Percentiles rank a stretch among this genome's conserved stretches.
phyloP scores from a whole-genome alignment of 192 early-diverging fungal species.

The Podila clonocystis region DNA sequence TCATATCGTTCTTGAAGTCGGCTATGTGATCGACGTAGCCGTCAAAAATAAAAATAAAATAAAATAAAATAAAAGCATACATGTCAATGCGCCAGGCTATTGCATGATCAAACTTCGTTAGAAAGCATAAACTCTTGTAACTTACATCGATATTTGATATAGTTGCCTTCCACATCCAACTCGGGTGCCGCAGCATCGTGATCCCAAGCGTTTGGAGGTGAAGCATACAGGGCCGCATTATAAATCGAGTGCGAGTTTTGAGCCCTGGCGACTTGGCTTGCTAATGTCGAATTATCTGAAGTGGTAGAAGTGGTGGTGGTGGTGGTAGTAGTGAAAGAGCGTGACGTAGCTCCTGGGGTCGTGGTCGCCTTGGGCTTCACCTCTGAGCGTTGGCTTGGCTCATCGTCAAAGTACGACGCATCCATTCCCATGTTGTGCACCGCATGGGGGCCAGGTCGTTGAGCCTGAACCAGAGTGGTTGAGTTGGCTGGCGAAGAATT shows the following conservation, averaged over 20 bases:
- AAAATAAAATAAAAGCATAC: too few species aligned
- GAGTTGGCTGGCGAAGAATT: conserved; percentile 2
- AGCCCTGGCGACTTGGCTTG: neutral
- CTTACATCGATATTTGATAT: conserved; percentile 45
- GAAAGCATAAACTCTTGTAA: neutral
- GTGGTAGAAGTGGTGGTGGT: neutral
- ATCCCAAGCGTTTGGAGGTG: conserved; percentile 42
- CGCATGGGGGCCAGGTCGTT: conserved; percentile 37
- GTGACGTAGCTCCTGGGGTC: too few species aligned
- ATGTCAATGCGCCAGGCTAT: neutral
- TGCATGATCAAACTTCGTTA: neutral
- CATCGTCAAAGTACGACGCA: conserved; percentile 21
- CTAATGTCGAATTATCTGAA: neutral
- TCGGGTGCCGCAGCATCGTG: conserved; percentile 47
- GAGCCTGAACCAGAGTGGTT: neutral
- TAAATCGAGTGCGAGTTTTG: conserved; percentile 6
- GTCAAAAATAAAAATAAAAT: neutral
- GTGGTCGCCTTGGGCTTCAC: too few species aligned
- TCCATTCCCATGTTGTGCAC: conserved; percentile 19
- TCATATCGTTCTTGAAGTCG: conserved; percentile 52
- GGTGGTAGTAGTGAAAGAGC: neutral
- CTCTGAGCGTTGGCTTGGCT: neutral
- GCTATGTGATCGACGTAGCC: neutral
- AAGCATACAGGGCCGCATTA: conserved; percentile 15
- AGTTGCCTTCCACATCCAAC: conserved; percentile 45